These are phyloP conservation scores for Hibiscus syriacus DNA, from an alignment of 345 rosid genomes.

Conservation along the genomic window DNA sequence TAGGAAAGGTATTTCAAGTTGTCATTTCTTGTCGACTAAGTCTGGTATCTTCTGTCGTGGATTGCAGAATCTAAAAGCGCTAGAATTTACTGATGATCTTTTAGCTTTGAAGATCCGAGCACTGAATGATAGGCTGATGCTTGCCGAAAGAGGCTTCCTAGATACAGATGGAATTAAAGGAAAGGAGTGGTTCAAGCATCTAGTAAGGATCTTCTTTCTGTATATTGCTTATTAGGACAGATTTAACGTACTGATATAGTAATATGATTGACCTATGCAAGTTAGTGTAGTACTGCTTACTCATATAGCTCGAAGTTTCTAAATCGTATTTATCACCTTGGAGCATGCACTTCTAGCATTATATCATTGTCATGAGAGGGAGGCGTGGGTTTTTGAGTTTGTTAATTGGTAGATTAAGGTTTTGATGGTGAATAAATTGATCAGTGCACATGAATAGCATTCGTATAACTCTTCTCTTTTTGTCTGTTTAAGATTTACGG, in stretches of 20 bases:
- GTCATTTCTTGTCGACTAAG: background rate
- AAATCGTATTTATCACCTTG: background rate
- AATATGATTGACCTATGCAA: background rate
- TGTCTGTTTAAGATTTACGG: slow-evolving; percentile 60
- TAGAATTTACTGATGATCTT: slow-evolving; percentile 18
- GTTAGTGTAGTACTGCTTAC: background rate
- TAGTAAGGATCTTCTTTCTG: slow-evolving; percentile 31
- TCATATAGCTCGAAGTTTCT: background rate
- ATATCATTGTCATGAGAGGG: background rate
- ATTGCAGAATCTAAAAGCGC: slow-evolving; percentile 43
- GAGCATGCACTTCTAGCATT: background rate
- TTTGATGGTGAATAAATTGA: background rate
- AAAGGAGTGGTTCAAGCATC: slow-evolving; percentile 90
- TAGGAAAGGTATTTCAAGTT: background rate
- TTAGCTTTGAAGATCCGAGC: slow-evolving; percentile 38
- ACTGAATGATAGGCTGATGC: slow-evolving; percentile 80
- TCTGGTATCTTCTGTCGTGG: background rate
- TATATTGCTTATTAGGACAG: slow-evolving; percentile 1
- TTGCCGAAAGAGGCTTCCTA: slow-evolving; percentile 86
- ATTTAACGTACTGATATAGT: background rate
- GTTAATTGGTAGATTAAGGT: no score
- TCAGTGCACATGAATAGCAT: background rate
- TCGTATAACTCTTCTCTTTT: background rate
- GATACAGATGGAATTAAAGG: slow-evolving; percentile 70
- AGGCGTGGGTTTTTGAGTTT: no score